A percentile compares a stretch with the other conserved stretches of the same genome.
These are phyloP conservation scores for Alternaria metachromatica DNA, from an alignment of 2,329 filamentous ascomycete species.

Conservation along the genomic window DNA sequence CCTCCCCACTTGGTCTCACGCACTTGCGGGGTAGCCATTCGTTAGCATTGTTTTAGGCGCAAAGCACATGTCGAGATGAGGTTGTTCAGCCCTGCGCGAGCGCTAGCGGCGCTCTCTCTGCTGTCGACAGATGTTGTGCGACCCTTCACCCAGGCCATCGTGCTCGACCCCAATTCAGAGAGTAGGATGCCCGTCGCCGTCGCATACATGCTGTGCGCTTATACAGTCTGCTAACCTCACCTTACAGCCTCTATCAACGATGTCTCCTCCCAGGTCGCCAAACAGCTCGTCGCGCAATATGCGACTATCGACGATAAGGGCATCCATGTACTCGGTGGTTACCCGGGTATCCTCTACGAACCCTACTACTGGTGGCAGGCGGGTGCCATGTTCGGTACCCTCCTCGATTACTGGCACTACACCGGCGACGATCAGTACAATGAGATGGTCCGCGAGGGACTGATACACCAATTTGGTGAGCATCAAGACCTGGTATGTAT, in stretches of 20 bases:
- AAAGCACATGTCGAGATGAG: slow-evolving; percentile 33
- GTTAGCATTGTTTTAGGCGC: slow-evolving; percentile 6
- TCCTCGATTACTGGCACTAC: slow-evolving; percentile 87
- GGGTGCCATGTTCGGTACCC: slow-evolving; percentile 71
- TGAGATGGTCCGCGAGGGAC: slow-evolving; percentile 63
- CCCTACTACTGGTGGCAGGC: slow-evolving; percentile 73
- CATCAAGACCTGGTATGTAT: slow-evolving; percentile 34
- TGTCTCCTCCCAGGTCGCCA: slow-evolving; percentile 54
- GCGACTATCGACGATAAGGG: slow-evolving; percentile 58
- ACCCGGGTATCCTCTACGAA: slow-evolving; percentile 51
- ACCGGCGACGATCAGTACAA: slow-evolving; percentile 78
- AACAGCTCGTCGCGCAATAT: slow-evolving; percentile 61
- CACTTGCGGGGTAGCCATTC: slow-evolving; percentile 6
- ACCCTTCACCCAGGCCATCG: slow-evolving; percentile 27
- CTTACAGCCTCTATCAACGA: slow-evolving; percentile 54
- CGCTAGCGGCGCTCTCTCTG: slow-evolving; percentile 35
- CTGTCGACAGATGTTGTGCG: slow-evolving; percentile 27
- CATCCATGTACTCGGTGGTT: slow-evolving; percentile 48
- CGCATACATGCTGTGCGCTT: neutral
- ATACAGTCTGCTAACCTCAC: neutral
- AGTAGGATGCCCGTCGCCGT: slow-evolving; percentile 12
- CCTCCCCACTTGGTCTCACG: slow-evolving; percentile 2
- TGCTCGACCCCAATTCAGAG: slow-evolving; percentile 32
- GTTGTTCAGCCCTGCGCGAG: slow-evolving; percentile 34
- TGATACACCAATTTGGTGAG: slow-evolving; percentile 42